Evolutionary conservation across 495 filamentous ascomycete genomes (phyloP), one percentile per base, ranked within the genome.

Genomic region (Lophiotrema nucula): DNA sequence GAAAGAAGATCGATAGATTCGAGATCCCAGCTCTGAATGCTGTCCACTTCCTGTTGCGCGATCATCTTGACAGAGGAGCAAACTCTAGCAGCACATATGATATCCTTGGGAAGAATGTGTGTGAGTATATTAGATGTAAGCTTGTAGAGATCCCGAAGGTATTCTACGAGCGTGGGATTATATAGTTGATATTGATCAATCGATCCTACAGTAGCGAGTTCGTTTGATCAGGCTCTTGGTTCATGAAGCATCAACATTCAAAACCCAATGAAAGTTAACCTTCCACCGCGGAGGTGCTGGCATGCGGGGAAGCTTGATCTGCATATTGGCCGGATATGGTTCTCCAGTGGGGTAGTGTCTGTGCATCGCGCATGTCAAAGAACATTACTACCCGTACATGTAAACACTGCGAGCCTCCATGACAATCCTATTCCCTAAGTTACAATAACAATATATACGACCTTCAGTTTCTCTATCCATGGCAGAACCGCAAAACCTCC

Each of bases 121-220:
- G 52, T n/a, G 52, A 55, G 42, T 55, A 28, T 33, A 55, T 55
- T 18, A 47, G 52, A 22, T 46, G 23, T 21, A 55, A 21, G 22
- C 22, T 15, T 16, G 52, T 55, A n/a, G 52, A 55, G 15, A 55
- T 55, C 6, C 52, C 52, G 6, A 55, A 55, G 6, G 38, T 18
- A 23, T 55, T 55, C 41, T 47, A 42, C 10, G 39, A 55, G 22
- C 3, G 52, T 2, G 39, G 52, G 4, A n/a, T 21, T 10, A 24
- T 55, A 13, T 55, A 75, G 74, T 47, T 54, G 4, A 3, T n/a
- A n/a, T n/a, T 19, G 1, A 47, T n/a, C n/a, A n/a, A n/a, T n/a
- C n/a, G n/a, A n/a, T n/a, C n/a, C n/a, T n/a, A n/a, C n/a, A n/a
- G n/a, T n/a, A n/a, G n/a, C n/a, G n/a, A n/a, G n/a, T n/a, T n/a